Percentiles rank a stretch among this genome's conserved stretches.
phyloP scores from a whole-genome alignment of 139 green algal species.

The Coelastrella sp. region DNA sequence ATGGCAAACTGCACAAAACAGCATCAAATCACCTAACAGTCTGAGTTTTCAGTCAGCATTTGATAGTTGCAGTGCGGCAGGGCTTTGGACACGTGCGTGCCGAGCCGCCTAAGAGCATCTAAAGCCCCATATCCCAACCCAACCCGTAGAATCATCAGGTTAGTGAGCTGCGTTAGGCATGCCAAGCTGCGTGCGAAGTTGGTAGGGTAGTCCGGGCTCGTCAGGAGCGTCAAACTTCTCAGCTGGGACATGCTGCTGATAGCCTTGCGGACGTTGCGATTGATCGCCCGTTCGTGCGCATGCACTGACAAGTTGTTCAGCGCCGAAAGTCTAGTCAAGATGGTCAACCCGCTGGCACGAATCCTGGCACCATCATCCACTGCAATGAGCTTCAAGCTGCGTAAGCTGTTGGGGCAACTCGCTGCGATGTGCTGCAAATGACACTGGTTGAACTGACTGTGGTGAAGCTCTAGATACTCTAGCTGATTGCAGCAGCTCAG shows the following conservation, averaged over 20 bases:
- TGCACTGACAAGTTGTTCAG: slow-evolving; percentile 36
- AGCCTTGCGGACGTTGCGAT: slow-evolving; percentile 28
- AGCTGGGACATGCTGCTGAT: slow-evolving; percentile 38
- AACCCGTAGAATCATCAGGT: slow-evolving; percentile 42
- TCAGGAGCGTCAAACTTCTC: slow-evolving; percentile 34
- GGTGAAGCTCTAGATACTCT: slow-evolving; percentile 39
- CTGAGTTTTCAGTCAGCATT: slow-evolving; percentile 36
- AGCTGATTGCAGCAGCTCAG: slow-evolving; percentile 4
- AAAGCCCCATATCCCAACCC: slow-evolving; percentile 44
- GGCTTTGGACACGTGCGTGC: background rate
- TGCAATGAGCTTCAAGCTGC: slow-evolving; percentile 41
- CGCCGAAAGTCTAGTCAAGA: background rate
- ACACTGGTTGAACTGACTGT: slow-evolving; percentile 21
- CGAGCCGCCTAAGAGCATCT: slow-evolving; percentile 36
- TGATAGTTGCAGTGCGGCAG: slow-evolving; percentile 47
- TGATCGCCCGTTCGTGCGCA: slow-evolving; percentile 46
- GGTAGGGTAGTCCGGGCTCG: slow-evolving; percentile 43
- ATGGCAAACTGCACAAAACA: no score
- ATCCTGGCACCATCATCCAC: slow-evolving; percentile 31
- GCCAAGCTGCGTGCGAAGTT: slow-evolving; percentile 32
- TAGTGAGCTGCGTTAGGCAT: slow-evolving; percentile 29
- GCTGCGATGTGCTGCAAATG: slow-evolving; percentile 38
- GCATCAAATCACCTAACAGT: background rate
- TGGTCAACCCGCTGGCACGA: background rate
- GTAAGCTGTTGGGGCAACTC: slow-evolving; percentile 19